phyloP scores from a whole-genome alignment of 2,329 filamentous ascomycete genomes.

The Aspergillus phoenicis region DNA sequence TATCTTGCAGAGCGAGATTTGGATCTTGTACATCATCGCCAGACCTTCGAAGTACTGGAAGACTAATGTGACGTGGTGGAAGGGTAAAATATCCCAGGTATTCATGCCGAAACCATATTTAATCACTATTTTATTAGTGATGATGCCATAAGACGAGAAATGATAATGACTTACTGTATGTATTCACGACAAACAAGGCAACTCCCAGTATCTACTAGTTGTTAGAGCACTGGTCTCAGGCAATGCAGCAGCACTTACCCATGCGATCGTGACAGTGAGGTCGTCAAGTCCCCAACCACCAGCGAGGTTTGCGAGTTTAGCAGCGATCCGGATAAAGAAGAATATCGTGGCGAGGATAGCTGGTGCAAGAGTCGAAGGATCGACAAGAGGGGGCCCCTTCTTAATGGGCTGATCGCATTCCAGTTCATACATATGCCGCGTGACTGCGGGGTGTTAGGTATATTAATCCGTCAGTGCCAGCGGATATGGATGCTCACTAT shows the following conservation, averaged over 20 bases:
- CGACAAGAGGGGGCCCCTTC: slow-evolving; percentile 13
- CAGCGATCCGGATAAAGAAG: slow-evolving; percentile 16
- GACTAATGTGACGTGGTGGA: slow-evolving; percentile 21
- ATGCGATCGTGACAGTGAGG: slow-evolving; percentile 20
- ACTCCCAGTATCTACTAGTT: slow-evolving; percentile 15
- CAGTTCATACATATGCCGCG: slow-evolving; percentile 1
- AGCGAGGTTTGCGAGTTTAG: slow-evolving; percentile 16
- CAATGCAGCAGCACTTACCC: slow-evolving; percentile 9
- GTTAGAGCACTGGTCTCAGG: not conserved
- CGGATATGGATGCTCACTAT: not conserved
- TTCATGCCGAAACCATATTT: slow-evolving; percentile 27
- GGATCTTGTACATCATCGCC: slow-evolving; percentile 23
- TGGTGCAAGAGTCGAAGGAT: slow-evolving; percentile 16
- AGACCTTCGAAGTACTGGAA: slow-evolving; percentile 22
- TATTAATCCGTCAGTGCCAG: not conserved
- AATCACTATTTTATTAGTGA: slow-evolving; percentile 18
- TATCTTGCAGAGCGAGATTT: slow-evolving; percentile 29
- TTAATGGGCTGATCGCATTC: slow-evolving; percentile 14
- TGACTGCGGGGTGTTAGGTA: slow-evolving; percentile 11
- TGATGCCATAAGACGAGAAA: no score
- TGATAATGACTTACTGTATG: slow-evolving; percentile 11
- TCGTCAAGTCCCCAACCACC: slow-evolving; percentile 23
- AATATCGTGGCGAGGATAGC: slow-evolving; percentile 18
- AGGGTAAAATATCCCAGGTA: slow-evolving; percentile 26
- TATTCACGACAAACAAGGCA: slow-evolving; percentile 15